These are phyloP conservation scores for Neonectria sp. DNA, from an alignment of 2,329 filamentous ascomycete genomes.

Conservation along the genomic window DNA sequence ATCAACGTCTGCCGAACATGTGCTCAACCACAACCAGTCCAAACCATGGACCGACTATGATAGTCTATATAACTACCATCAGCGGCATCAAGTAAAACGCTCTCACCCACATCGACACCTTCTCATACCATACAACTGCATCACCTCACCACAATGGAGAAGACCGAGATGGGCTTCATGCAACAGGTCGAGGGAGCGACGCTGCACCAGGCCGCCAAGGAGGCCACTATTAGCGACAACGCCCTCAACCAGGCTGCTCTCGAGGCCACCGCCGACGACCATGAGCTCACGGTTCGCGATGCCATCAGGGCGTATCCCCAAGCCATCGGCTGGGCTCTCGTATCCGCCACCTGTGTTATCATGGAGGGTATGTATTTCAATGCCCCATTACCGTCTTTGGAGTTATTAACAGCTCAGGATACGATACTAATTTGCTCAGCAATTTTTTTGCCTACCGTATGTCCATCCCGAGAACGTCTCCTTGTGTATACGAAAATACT, in stretches of 20 bases:
- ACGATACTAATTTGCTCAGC: conserved; percentile 53
- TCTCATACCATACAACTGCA: background rate
- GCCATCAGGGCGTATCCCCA: conserved; percentile 50
- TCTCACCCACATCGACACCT: background rate
- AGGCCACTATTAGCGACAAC: background rate
- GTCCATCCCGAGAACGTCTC: background rate
- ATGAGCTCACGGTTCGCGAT: conserved; percentile 45
- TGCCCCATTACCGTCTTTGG: too few relatives aligned
- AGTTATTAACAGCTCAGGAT: conserved; percentile 39
- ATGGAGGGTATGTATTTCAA: conserved; percentile 51
- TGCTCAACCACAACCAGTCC: background rate
- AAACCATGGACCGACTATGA: too few relatives aligned
- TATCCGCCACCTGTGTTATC: conserved; percentile 55
- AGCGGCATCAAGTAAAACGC: background rate
- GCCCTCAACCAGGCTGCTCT: background rate
- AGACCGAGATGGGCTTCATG: background rate
- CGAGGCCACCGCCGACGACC: conserved; percentile 30
- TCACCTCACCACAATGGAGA: background rate
- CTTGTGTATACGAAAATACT: background rate
- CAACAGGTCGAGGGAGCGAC: background rate
- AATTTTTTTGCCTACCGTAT: conserved; percentile 54
- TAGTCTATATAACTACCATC: background rate
- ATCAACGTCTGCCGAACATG: background rate
- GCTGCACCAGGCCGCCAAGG: background rate
- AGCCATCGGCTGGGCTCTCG: conserved; percentile 54